Base-by-base conservation (phyloP, 2,329 filamentous ascomycete genomes). In the Emydomyces testavorans region DNA sequence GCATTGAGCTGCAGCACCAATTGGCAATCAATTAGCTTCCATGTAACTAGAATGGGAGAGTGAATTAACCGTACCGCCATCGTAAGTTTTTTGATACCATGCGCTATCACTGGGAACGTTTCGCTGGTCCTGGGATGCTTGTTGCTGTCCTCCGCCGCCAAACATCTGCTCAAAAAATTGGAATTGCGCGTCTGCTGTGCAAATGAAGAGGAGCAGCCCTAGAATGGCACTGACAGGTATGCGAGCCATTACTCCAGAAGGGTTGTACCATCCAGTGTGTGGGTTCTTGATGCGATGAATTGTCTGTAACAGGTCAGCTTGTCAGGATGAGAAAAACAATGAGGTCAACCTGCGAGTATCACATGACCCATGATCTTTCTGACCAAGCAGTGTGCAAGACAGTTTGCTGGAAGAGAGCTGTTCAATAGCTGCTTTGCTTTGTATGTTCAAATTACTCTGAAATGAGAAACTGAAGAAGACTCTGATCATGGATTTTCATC, bases 81-180 rank as follows among this genome's bases (percentile, higher is more conserved):
- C 47, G 18, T 52, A 54, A 8, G 49, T 51, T 52, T 77, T 70
- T 58, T 80, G 81, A 65, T 95, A 96, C 72, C 85, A 83, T 20
- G 72, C 70, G 11, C 85, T 83, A 67, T 96, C 90, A 60, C 85
- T 93, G 1, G 85, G 77, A 23, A 84, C 85, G 64, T 95, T 92
- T 59, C 86, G 82, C 56, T 81, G 74, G 48, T 78, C 76, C 38
- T 75, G 72, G 36, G 76, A 73, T 35, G 74, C 71, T 18, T 70
- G 67, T 55, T 79, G 75, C 49, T 77, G 72, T 52, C 69, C 68
- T 51, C 74, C 73, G 56, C 78, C 78, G 57, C 79, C 76, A 65
- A 98, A 96, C 86, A 96, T 94, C 60, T 96, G 87, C 65, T 95
- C 89, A 69, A 96, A 98, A 77, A 98, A 94, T 62, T 86, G 83